Evolutionary conservation across 805 yeast species (phyloP), one percentile per base, ranked within the genome.

Genomic region (Candida insectorum): DNA sequence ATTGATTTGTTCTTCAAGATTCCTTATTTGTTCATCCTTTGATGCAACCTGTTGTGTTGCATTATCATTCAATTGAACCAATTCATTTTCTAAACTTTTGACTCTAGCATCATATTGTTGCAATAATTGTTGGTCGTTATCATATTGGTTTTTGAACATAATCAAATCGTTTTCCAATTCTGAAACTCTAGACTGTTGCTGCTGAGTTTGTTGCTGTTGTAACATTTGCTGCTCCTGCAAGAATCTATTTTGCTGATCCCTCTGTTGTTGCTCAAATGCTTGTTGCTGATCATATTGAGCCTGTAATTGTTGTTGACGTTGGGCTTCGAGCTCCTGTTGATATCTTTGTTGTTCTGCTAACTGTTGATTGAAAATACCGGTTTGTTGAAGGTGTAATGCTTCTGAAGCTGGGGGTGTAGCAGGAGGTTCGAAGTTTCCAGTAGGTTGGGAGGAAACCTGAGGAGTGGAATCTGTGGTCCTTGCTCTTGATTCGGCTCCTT

Each of bases 101-200:
- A 89, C 95, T 36, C 95, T 69, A 41, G 79, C 73, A 55, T 89
- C 97, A 53, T 89, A 89, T 56, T 87, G 95, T 54, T 82, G 86
- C 34, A 89, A 69, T 63, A 89, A 65, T 44, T 77, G 68, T 55
- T 86, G 96, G 54, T 86, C 95, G 46, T 79, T 84, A 45, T 88
- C 95, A 50, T 83, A 85, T 50, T 87, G 96, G 23, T 81, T 85
- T 44, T 80, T 75, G 44, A 87, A 65, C 43, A 79, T 75, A 24
- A 85, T 63, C 30, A 89, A 58, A 53, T 88, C 95, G 46, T 86
- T 81, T 54, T 88, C 95, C 34, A 85, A 65, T 44, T 85, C 89
- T 0, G 89, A 79, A 20, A 79, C 85, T 41, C 85, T 71, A 18
- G 88, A 87, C 51, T 83, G 85, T 6, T 82, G 79, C 47, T 84